Evolutionary conservation across 1,284 basidiomycete species (phyloP).

Genomic region (Neotropicomus parvogracilis): DNA sequence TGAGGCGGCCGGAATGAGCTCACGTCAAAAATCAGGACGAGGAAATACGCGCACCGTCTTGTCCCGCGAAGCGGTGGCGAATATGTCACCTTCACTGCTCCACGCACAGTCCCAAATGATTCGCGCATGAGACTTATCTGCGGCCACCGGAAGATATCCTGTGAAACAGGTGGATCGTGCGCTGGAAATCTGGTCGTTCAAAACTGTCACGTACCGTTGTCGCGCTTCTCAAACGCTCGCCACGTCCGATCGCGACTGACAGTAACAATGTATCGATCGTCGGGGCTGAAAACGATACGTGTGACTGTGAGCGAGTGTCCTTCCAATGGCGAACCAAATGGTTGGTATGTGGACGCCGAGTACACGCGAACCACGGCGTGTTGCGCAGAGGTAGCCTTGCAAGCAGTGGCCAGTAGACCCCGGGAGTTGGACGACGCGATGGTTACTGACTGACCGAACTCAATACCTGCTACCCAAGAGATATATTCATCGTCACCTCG

Average conservation of each 20-base stretch:
- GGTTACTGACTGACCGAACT: conserved; percentile 62
- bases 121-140: conserved; percentile 83
- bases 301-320: conserved; percentile 93
- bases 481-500: conserved; percentile 56
- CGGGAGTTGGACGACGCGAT: conserved; percentile 70
- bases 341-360: conserved; percentile 67
- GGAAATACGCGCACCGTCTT: conserved; percentile 66
- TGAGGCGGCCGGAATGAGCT: conserved; percentile 27
- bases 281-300: conserved; percentile 81
- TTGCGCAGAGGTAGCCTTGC: conserved; percentile 81
- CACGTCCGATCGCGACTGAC: conserved; percentile 92
- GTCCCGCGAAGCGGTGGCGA: conserved; percentile 93
- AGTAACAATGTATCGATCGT: conserved; percentile 76
- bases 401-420: conserved; percentile 84
- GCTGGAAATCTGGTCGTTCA: not conserved
- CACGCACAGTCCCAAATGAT: conserved; percentile 97
- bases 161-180: conserved; percentile 3
- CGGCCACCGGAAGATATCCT: conserved; percentile 62
- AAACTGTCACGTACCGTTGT: conserved; percentile 36
- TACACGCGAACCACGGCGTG: conserved; percentile 90
- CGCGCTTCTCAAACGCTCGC: conserved; percentile 68
- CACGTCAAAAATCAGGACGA: not conserved
- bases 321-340: conserved; percentile 64
- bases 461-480: conserved; percentile 7
- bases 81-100: conserved; percentile 68